Evolutionary conservation across 768 basidiomycete genomes (phyloP), one percentile per base, ranked within the genome.

Genomic region (Russula sp.): DNA sequence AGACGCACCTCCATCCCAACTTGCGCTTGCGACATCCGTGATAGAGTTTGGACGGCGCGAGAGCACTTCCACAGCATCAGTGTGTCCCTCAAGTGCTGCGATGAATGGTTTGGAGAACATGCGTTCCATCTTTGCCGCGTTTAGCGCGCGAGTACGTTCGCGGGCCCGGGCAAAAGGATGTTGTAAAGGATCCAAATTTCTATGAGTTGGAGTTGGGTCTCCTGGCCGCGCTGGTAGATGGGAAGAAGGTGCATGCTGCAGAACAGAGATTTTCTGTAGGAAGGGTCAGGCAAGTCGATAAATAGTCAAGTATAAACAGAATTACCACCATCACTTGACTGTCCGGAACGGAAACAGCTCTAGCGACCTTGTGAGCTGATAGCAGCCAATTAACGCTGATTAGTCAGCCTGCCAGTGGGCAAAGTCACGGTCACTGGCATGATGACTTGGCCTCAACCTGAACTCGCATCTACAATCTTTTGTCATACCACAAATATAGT

Each of bases 91-190:
- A 54, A 99, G 73, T 57, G 85, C 82, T 42, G 84, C 91, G 16
- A 99, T 79, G 70, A 98, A 98, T 0, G 97, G 97, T 70, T 97
- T 98, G n/a, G 97, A 87, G 71, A 98, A 98, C 77, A 99, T 92
- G 62, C 91, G 80, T 56, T 98, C 96, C 82, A 99, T 91, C 77
- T 99, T 99, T 14, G 89, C 89, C 2, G 97, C 97, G 66, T 94
- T 96, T 51, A 98, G 73, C 2, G 97, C 97, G 62, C 97, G 86
- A 20, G 85, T 94, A 40, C 96, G 91, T 77, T 99, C 97, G 56
- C 97, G 79, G 5, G 94, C 89, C 22, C 89, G 87, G 0, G 94
- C 82, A 73, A 99, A 98, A 3, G 97, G 97, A 71, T 99, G 97
- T 75, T 93, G 86, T n/a, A 93, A 78, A 0, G 96, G 94, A 72